phyloP scores from a whole-genome alignment of 371 early-diverging fungal species.

The Quaeritorhiza haematococci region DNA sequence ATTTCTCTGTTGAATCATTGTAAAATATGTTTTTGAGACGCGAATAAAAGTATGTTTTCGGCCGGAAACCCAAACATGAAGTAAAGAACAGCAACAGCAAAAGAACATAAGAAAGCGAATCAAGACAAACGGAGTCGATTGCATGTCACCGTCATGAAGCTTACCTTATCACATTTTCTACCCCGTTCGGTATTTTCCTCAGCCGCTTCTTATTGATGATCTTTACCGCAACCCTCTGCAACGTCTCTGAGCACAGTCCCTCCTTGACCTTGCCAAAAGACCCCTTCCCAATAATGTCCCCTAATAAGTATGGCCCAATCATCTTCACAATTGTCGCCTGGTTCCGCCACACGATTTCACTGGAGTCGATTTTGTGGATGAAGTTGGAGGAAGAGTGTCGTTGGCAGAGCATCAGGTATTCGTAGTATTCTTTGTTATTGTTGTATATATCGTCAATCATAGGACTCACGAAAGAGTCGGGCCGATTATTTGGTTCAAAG shows the following conservation, averaged over 20 bases:
- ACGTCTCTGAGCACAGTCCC: slow-evolving; percentile 45
- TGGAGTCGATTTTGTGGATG: slow-evolving; percentile 44
- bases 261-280: slow-evolving; percentile 57
- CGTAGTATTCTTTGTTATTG: slow-evolving; percentile 40
- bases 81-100: not conserved
- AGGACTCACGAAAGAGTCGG: not conserved
- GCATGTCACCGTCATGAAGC: not conserved
- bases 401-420: slow-evolving; percentile 43
- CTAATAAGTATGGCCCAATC: slow-evolving; percentile 45
- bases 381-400: slow-evolving; percentile 41
- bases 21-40: no score
- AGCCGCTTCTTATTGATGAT: slow-evolving; percentile 45
- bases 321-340: slow-evolving; percentile 32
- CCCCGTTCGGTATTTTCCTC: slow-evolving; percentile 40
- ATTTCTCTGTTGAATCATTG: slow-evolving; percentile 47
- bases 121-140: slow-evolving; percentile 1
- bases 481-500: not conserved
- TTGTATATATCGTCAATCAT: slow-evolving; percentile 20
- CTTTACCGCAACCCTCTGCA: slow-evolving; percentile 51
- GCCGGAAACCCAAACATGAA: no score
- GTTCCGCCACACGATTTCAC: slow-evolving; percentile 39
- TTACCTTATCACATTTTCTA: slow-evolving; percentile 34
- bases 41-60: no score
- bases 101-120: not conserved
- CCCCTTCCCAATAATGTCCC: slow-evolving; percentile 48